Percentiles rank a stretch among this genome's conserved stretches.
phyloP scores from a whole-genome alignment of 2,329 filamentous ascomycete species.

The Exserohilum turcica region DNA sequence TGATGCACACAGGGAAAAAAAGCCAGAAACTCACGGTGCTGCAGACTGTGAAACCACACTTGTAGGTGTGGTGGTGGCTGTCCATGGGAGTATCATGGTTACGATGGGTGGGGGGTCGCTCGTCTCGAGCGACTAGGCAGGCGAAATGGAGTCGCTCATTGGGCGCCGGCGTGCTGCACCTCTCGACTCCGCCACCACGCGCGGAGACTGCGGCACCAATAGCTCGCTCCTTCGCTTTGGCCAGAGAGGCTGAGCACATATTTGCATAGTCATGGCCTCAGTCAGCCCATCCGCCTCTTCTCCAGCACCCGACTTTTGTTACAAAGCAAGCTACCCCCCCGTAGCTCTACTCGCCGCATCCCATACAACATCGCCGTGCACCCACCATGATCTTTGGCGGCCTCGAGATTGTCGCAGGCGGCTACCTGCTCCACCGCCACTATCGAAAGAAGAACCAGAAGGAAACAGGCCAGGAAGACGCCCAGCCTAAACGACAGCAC shows the following conservation, averaged over 20 bases:
- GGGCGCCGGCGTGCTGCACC: slow-evolving; percentile 11
- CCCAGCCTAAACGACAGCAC: slow-evolving; percentile 31
- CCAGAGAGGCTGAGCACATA: slow-evolving; percentile 31
- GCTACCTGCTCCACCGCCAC: slow-evolving; percentile 42
- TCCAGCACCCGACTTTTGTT: not conserved
- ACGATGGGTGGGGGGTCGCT: too few species aligned
- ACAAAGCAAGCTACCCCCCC: not conserved
- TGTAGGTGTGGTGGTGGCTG: too few species aligned
- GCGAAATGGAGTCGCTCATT: slow-evolving; percentile 9
- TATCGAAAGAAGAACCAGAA: slow-evolving; percentile 45
- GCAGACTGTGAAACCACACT: too few species aligned
- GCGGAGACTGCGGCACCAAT: slow-evolving; percentile 27
- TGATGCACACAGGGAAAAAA: too few species aligned
- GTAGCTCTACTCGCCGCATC: not conserved
- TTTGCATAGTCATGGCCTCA: slow-evolving; percentile 26
- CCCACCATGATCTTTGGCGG: slow-evolving; percentile 48
- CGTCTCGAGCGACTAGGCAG: slow-evolving; percentile 4
- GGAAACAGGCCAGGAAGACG: slow-evolving; percentile 33
- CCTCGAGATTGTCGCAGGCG: slow-evolving; percentile 45
- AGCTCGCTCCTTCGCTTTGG: slow-evolving; percentile 21
- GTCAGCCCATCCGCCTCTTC: slow-evolving; percentile 9
- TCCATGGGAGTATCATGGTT: too few species aligned
- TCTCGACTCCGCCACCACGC: slow-evolving; percentile 31
- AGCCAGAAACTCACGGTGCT: too few species aligned
- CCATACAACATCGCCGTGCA: slow-evolving; percentile 1